These are phyloP conservation scores for Colletotrichum theobromicola DNA, from an alignment of 2,329 filamentous ascomycete genomes.

Conservation along the genomic window DNA sequence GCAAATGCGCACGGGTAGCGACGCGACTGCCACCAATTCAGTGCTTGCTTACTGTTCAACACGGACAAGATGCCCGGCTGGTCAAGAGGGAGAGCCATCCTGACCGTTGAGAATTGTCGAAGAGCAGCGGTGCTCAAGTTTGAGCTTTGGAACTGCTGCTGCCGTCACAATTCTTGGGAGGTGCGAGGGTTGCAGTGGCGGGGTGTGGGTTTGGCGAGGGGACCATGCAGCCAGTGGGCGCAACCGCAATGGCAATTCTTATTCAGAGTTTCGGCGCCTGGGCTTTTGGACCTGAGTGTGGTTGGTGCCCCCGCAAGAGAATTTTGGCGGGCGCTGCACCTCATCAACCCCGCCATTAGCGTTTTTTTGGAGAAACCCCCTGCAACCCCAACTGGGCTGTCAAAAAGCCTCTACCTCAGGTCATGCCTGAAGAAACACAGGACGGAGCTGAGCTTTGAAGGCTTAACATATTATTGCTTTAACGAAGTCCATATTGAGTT, in stretches of 20 bases:
- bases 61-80: not conserved
- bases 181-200: not conserved
- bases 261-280: constrained; percentile 5
- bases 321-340: constrained; percentile 13
- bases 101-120: not conserved
- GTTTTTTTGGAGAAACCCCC: not conserved
- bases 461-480: not conserved
- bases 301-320: constrained; percentile 19
- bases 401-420: not conserved
- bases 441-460: not conserved
- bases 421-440: not conserved
- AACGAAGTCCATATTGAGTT: not conserved
- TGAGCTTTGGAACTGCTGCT: not conserved
- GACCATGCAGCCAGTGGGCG: constrained; percentile 6
- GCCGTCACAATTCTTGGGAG: constrained; percentile 2
- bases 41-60: constrained; percentile 7
- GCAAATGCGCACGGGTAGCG: not conserved
- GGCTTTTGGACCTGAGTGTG: not conserved
- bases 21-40: not conserved
- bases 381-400: not conserved
- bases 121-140: constrained; percentile 2
- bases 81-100: not conserved
- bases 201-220: not conserved
- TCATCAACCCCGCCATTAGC: constrained; percentile 20
- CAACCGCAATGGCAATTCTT: constrained; percentile 16